phyloP scores from a whole-genome alignment of 441 rosid genomes.

The Adansonia rubrostipa region DNA sequence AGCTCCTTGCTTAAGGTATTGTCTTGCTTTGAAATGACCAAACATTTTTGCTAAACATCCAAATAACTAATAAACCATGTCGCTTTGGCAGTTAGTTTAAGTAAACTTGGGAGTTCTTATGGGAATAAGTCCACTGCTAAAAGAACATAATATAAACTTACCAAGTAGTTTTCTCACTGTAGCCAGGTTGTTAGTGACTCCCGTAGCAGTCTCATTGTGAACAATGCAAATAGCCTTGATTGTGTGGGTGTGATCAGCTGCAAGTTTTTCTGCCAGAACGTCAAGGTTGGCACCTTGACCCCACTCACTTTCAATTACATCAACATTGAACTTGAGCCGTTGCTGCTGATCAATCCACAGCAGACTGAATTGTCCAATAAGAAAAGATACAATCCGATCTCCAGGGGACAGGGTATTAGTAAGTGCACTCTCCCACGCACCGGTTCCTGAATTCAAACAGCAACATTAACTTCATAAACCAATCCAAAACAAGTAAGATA shows the following conservation, averaged over 20 bases:
- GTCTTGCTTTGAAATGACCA: not conserved
- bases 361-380: conserved; percentile 94
- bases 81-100: not conserved
- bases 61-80: not conserved
- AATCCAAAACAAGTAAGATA: not conserved
- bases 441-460: conserved; percentile 63
- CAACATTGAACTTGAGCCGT: conserved; percentile 91
- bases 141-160: conserved; percentile 27
- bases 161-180: conserved; percentile 84
- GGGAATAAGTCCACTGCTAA: not conserved
- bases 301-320: conserved; percentile 94
- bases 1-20: not conserved
- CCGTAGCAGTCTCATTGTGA: conserved; percentile 98
- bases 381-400: conserved; percentile 80
- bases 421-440: conserved; percentile 99
- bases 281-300: conserved; percentile 97
- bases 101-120: not conserved
- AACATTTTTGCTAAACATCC: not conserved
- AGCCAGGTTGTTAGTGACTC: conserved; percentile 94
- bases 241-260: conserved; percentile 68
- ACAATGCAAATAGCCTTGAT: conserved; percentile 97
- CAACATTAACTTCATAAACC: conserved; percentile 5
- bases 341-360: conserved; percentile 99
- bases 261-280: conserved; percentile 76
- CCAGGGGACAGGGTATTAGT: conserved; percentile 98